Base-by-base conservation (phyloP, 768 basidiomycete species). In the Clavulina sp. region DNA sequence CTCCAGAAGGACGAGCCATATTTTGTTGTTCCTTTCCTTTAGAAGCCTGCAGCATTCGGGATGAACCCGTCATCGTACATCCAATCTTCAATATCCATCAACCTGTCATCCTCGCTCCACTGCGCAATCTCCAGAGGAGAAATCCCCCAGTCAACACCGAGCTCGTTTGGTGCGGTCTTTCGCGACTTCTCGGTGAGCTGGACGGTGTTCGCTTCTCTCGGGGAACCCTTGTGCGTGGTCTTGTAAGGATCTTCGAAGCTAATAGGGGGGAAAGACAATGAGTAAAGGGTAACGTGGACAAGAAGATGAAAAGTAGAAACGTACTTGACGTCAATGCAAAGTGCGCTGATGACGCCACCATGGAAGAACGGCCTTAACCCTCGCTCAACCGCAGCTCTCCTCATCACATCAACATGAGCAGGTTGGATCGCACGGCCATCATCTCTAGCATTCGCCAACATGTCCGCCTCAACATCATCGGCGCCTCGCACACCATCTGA, bases 371-470 rank as follows among this genome's bases (percentile, higher is more conserved):
- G 56, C 26, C 55, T 26, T 0, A 61, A 50, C 16, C 60, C 61
- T n/a, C 59, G 48, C 44, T 61, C 60, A 18, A 60, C 50, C 0
- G 57, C 61, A 2, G 63, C 61, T 13, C 61, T 48, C 29, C 60
- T 50, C 2, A 58, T 51, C 18, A 59, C 57, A 13, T 55, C 58
- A 5, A 43, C 54, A 6, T 48, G 29, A 2, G 54, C 57, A 0
- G 58, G 57, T 19, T 55, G 46, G 19, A 65, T 56, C 3, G 59
- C 63, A 38, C 56, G 21, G 3, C 65, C 65, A 18, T 54, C 48
- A 43, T 57, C 58, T 44, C 52, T 58, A 6, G 60, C 56, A 49
- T 66, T 64, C 36, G 60, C 65, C 24, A 63, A 54, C 49, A 60
- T 48, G 50, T 61, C 62, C 30, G 58, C 57, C 4, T 57, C 57